Evolutionary conservation across 164 flowering plant species (phyloP), one percentile per base, ranked within the genome.

Genomic region (Euptelea pleiosperma): DNA sequence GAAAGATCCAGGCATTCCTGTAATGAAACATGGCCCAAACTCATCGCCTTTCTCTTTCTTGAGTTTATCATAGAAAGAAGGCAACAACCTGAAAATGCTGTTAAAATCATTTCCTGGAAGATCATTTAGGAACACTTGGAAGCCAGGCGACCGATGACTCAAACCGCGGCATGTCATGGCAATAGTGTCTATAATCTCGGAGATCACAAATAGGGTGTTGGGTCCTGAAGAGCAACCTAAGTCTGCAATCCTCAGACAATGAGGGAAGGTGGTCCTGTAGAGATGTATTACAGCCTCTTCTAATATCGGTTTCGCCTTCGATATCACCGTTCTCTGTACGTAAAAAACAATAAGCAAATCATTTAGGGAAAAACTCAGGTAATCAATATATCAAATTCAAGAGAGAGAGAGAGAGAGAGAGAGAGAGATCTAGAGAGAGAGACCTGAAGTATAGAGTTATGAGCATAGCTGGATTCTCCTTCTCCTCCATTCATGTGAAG

Each of bases 181-280:
- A 14, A 75, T 64, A 0, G 59, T 35, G 3, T 66, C 57, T 24
- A 87, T 53, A 11, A 84, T 19, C 30, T 75, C 66, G 1, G 74
- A 67, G 1, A 73, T 55, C 1, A 49, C 67, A 2, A 69, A 47
- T 10, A 83, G 26, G 41, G 95, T 66, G 75, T 87, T 87, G 35
- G 84, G 85, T 44, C 91, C 95, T 1, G 91, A 79, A 19, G 88
- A 82, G 52, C 94, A 84, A 0, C 88, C 86, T 68, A 84, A 29
- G 52, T 84, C 90, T 11, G 84, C 86, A 6, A 84, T 70, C 45
- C 57, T 29, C 9, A 78, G 28, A 51, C 44, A 53, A 16, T 62
- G 30, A 2, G 67, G 68, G 28, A 37, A 22, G 21, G 34, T 52
- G 52, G 39, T 36, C 55, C 36, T 18, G 60, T 58, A 78, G 45